phyloP scores from a whole-genome alignment of 306 rosid genomes.

The Gastrolobium villosum region DNA sequence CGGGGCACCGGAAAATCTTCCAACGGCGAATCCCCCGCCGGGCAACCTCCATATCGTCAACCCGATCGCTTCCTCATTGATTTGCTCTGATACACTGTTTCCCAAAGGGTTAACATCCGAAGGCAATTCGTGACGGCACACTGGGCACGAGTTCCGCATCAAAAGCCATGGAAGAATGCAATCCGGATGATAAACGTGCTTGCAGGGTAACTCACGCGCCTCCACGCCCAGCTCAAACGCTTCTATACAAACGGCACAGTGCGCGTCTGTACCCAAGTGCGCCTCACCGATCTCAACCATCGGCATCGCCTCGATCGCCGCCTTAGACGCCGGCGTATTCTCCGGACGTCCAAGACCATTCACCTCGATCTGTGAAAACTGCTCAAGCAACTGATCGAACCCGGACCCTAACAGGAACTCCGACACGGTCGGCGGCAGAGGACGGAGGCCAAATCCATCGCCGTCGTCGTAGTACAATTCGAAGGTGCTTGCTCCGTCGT shows the following conservation, averaged over 20 bases:
- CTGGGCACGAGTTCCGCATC: slow-evolving; percentile 88
- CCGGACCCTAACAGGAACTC: slow-evolving; percentile 88
- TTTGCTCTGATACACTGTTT: slow-evolving; percentile 53
- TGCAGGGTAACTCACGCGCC: slow-evolving; percentile 95
- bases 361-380: slow-evolving; percentile 85
- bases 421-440: slow-evolving; percentile 79
- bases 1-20: slow-evolving; percentile 74
- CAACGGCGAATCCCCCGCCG: slow-evolving; percentile 92
- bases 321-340: slow-evolving; percentile 91
- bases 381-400: slow-evolving; percentile 81
- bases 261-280: slow-evolving; percentile 68
- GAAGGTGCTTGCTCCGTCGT: slow-evolving; percentile 59
- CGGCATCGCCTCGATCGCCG: slow-evolving; percentile 92
- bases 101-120: slow-evolving; percentile 55
- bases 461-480: slow-evolving; percentile 91
- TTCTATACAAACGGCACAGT: slow-evolving; percentile 96
- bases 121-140: slow-evolving; percentile 92
- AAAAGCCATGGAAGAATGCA: slow-evolving; percentile 96
- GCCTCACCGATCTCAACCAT: slow-evolving; percentile 65
- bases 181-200: slow-evolving; percentile 87
- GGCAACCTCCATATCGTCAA: slow-evolving; percentile 95
- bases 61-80: slow-evolving; percentile 80
- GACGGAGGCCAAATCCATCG: slow-evolving; percentile 83
- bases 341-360: slow-evolving; percentile 84
- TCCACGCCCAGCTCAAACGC: slow-evolving; percentile 79